Percentiles rank a stretch among this genome's conserved stretches.
phyloP scores from a whole-genome alignment of 2,329 filamentous ascomycete species.

The Beauveria scarabaeidicola region DNA sequence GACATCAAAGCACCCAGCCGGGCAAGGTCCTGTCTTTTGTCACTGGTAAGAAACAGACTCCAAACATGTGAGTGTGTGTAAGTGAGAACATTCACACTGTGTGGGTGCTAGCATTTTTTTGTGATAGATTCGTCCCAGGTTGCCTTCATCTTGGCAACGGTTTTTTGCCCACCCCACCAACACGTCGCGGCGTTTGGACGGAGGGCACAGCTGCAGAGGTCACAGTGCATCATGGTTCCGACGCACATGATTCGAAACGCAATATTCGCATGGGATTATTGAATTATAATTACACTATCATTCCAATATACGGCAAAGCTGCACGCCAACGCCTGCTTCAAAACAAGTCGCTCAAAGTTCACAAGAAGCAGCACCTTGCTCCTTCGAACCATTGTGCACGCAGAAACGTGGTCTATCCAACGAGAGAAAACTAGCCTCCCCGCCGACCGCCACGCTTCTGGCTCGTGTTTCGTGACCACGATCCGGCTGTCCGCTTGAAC shows the following conservation, averaged over 20 bases:
- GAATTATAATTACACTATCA: neutral
- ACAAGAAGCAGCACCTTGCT: neutral
- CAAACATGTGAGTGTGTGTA: too few relatives aligned
- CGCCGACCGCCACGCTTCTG: slow-evolving; percentile 10
- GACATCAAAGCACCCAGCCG: too few relatives aligned
- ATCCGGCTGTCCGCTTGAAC: slow-evolving; percentile 9
- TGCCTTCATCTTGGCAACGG: too few relatives aligned
- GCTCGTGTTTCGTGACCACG: slow-evolving; percentile 8
- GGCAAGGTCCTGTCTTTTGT: too few relatives aligned
- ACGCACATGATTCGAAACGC: neutral
- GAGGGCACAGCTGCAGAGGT: neutral
- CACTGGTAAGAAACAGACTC: too few relatives aligned
- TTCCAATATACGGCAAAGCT: too few relatives aligned
- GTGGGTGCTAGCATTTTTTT: too few relatives aligned
- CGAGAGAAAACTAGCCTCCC: slow-evolving; percentile 12
- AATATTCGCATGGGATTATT: neutral
- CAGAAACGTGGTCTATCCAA: neutral
- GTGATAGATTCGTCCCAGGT: too few relatives aligned
- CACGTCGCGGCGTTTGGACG: neutral
- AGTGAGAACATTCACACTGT: too few relatives aligned
- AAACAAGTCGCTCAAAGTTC: neutral
- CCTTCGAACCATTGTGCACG: neutral
- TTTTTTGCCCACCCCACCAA: neutral
- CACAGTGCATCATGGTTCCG: neutral
- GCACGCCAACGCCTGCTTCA: too few relatives aligned